Evolutionary conservation across 805 yeast species (phyloP).

Genomic region (Spathaspora girioi): DNA sequence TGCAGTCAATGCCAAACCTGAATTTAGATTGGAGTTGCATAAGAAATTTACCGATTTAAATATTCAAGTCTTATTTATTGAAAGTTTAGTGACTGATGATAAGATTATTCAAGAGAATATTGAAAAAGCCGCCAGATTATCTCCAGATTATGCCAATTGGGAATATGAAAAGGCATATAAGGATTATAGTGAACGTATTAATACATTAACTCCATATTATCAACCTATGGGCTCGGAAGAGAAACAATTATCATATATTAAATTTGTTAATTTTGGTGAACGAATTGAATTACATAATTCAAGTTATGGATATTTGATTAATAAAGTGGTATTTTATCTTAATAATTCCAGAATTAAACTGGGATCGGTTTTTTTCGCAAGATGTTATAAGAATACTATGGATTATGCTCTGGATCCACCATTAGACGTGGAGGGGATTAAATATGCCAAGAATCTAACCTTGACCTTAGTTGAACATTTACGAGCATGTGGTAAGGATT

Average conservation of each 20-base stretch:
- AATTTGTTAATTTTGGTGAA: constrained; percentile 89
- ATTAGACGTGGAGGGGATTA: constrained; percentile 67
- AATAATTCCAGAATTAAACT: constrained; percentile 86
- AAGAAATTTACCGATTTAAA: constrained; percentile 51
- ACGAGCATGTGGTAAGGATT: constrained; percentile 30
- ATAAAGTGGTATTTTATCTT: constrained; percentile 86
- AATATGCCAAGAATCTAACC: constrained; percentile 64
- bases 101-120: constrained; percentile 70
- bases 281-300: constrained; percentile 74
- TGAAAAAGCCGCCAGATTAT: constrained; percentile 70
- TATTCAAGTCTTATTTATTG: constrained; percentile 83
- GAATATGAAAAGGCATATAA: constrained; percentile 66
- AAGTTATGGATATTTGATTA: constrained; percentile 82
- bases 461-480: constrained; percentile 46
- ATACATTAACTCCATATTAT: constrained; percentile 63
- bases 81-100: constrained; percentile 76
- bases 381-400: constrained; percentile 60
- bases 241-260: constrained; percentile 63
- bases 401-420: constrained; percentile 76
- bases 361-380: constrained; percentile 90
- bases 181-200: constrained; percentile 74
- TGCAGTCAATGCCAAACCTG: constrained; percentile 82
- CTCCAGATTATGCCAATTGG: constrained; percentile 85
- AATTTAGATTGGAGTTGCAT: constrained; percentile 59
- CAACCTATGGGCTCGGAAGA: constrained; percentile 63